These are phyloP conservation scores for Turritis glabra DNA, from an alignment of 345 rosid species.

Conservation along the genomic window DNA sequence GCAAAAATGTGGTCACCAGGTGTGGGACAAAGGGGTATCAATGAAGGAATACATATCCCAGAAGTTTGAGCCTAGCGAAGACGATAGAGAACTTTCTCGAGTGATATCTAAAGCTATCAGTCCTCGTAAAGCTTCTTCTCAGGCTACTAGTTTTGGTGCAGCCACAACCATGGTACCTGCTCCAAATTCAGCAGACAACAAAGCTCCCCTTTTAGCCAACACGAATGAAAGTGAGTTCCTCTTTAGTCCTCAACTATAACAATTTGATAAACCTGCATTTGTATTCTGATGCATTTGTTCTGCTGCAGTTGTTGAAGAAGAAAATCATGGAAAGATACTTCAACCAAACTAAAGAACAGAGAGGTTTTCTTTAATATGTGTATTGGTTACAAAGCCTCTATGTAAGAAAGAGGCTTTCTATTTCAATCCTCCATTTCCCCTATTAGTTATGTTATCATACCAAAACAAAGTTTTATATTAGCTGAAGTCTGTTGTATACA, in stretches of 20 bases:
- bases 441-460: constrained; percentile 11
- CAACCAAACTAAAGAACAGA: constrained; percentile 55
- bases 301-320: constrained; percentile 57
- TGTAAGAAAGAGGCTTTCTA: neutral
- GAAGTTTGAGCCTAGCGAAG: constrained; percentile 75
- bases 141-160: constrained; percentile 46
- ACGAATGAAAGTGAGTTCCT: constrained; percentile 48
- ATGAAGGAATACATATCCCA: constrained; percentile 68
- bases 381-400: neutral
- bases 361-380: constrained; percentile 1
- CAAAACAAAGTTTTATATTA: neutral
- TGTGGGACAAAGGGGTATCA: constrained; percentile 76
- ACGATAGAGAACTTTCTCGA: constrained; percentile 69
- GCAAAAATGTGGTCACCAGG: constrained; percentile 23
- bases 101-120: constrained; percentile 60
- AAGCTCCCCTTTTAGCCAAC: constrained; percentile 43
- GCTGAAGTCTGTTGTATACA: constrained; percentile 20
- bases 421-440: neutral
- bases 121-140: constrained; percentile 50
- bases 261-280: neutral
- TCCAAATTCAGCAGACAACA: constrained; percentile 44
- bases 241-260: neutral
- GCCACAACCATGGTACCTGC: constrained; percentile 54
- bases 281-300: neutral
- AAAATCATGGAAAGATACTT: constrained; percentile 57